phyloP scores from a whole-genome alignment of 78 protist genomes.

The slime mould (Dictyostelium discoideum) region DNA sequence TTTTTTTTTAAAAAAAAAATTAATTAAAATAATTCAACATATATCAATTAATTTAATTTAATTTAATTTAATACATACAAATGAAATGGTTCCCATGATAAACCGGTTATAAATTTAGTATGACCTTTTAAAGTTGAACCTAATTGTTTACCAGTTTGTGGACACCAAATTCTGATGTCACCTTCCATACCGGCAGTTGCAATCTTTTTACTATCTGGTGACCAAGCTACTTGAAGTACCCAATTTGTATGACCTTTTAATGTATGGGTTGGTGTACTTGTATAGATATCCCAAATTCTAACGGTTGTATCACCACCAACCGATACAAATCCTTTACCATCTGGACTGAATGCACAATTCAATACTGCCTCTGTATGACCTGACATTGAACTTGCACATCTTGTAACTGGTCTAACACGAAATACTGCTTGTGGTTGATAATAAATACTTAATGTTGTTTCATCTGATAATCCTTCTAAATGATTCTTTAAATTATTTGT shows the following conservation, averaged over 20 bases:
- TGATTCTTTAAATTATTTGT: slow-evolving; percentile 56
- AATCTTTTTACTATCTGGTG: slow-evolving; percentile 93
- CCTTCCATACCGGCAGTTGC: slow-evolving; percentile 95
- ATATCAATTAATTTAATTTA: too few species aligned
- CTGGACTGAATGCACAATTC: slow-evolving; percentile 92
- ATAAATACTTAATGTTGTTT: slow-evolving; percentile 45
- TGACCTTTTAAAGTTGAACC: slow-evolving; percentile 82
- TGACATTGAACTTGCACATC: slow-evolving; percentile 89
- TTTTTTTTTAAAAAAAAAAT: too few species aligned
- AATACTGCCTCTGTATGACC: slow-evolving; percentile 97
- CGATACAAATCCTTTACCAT: slow-evolving; percentile 91
- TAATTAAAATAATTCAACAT: too few species aligned
- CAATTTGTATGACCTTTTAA: slow-evolving; percentile 90
- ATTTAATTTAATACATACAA: not conserved
- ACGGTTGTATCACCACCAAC: slow-evolving; percentile 95
- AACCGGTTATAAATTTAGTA: slow-evolving; percentile 89
- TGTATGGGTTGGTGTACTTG: slow-evolving; percentile 90
- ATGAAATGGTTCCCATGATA: slow-evolving; percentile 98
- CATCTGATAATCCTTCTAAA: slow-evolving; percentile 29
- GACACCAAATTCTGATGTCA: slow-evolving; percentile 89
- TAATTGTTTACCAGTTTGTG: slow-evolving; percentile 77
- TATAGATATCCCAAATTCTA: slow-evolving; percentile 96
- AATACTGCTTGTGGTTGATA: slow-evolving; percentile 97
- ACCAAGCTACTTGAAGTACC: slow-evolving; percentile 96
- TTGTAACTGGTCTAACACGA: slow-evolving; percentile 93